A percentile compares a stretch with the other conserved stretches of the same genome.
Evolutionary conservation across 2,329 filamentous ascomycete species (phyloP).

Genomic region (Cryphonectria radicalis): DNA sequence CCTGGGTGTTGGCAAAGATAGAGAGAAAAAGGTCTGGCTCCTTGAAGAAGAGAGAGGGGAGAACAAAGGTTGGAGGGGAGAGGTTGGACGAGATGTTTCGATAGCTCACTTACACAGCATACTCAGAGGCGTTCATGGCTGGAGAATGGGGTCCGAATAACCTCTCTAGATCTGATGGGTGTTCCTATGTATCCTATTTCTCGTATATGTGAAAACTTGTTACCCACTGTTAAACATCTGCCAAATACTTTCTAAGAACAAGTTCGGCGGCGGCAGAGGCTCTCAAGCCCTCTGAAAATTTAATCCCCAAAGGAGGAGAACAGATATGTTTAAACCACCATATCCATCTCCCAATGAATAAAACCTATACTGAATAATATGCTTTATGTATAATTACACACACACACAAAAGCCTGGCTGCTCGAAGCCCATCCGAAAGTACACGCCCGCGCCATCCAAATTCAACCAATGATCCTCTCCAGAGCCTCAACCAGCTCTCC

Average conservation of each 20-base stretch:
- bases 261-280: neutral
- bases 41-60: neutral
- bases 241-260: neutral
- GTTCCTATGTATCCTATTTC: neutral
- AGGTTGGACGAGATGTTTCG: neutral
- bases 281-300: neutral
- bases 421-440: too few species aligned
- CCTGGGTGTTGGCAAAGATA: too few species aligned
- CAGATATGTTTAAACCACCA: neutral
- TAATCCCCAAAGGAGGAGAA: neutral
- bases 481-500: constrained; percentile 75
- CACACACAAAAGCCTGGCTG: neutral
- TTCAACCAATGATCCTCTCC: constrained; percentile 25
- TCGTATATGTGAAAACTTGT: too few species aligned
- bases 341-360: neutral
- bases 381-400: neutral
- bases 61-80: too few species aligned
- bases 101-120: neutral
- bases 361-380: neutral
- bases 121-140: neutral
- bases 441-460: too few species aligned
- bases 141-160: neutral
- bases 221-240: too few species aligned
- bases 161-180: neutral
- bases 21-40: neutral